phyloP scores from a whole-genome alignment of 306 rosid species.

The Medicago lupulina region DNA sequence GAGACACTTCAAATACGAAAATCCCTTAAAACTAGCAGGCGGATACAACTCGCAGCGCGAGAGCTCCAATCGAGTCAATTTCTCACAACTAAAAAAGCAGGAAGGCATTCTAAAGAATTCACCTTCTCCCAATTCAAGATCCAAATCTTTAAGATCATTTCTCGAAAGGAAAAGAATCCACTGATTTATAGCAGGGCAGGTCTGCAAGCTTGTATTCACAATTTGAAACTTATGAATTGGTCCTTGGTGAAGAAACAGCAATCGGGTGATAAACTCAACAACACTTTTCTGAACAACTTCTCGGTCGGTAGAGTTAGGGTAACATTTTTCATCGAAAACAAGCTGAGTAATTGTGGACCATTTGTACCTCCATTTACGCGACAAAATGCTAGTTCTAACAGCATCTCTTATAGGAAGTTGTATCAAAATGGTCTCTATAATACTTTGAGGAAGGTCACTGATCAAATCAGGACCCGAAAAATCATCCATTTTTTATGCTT shows the following conservation, averaged over 20 bases:
- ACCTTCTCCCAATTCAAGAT: constrained; percentile 76
- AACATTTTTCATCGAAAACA: constrained; percentile 72
- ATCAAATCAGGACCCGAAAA: constrained; percentile 55
- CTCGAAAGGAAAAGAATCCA: constrained; percentile 92
- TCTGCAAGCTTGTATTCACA: constrained; percentile 57
- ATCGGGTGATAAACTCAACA: constrained; percentile 63
- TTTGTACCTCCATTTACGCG: constrained; percentile 78
- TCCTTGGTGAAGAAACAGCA: constrained; percentile 87
- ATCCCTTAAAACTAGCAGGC: constrained; percentile 72
- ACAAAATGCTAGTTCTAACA: constrained; percentile 74
- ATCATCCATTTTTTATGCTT: constrained; percentile 57
- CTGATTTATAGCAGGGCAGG: constrained; percentile 78
- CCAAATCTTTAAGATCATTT: constrained; percentile 71
- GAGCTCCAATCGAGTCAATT: constrained; percentile 71
- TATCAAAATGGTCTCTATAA: constrained; percentile 70
- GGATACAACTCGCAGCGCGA: constrained; percentile 82
- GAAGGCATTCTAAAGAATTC: constrained; percentile 83
- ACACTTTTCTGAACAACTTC: constrained; percentile 47
- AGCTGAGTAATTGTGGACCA: constrained; percentile 76
- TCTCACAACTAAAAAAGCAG: constrained; percentile 73
- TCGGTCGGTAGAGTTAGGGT: constrained; percentile 44
- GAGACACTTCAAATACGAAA: constrained; percentile 67
- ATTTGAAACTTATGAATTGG: constrained; percentile 90
- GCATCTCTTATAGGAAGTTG: constrained; percentile 81
- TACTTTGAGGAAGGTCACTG: constrained; percentile 86